phyloP scores from a whole-genome alignment of 345 rosid genomes.

The Excoecaria agallocha region DNA sequence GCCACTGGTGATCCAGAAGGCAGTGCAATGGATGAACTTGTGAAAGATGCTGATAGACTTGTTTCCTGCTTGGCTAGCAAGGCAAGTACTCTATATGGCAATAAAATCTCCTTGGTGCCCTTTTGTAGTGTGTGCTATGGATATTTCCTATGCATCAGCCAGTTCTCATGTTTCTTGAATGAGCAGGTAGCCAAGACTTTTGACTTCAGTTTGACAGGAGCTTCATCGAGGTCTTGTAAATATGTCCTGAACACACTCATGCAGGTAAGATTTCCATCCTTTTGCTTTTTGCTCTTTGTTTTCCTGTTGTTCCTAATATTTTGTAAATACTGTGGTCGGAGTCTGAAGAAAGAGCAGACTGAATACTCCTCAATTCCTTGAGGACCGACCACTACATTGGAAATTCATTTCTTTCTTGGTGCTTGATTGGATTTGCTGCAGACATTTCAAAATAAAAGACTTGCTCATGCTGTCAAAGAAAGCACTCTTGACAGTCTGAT shows the following conservation, averaged over 20 bases:
- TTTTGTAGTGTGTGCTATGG: neutral
- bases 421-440: conserved; percentile 37
- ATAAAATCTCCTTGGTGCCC: neutral
- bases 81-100: conserved; percentile 34
- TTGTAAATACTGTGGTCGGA: neutral
- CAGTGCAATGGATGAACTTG: conserved; percentile 70
- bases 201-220: conserved; percentile 89
- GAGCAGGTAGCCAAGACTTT: conserved; percentile 91
- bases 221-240: conserved; percentile 97
- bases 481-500: conserved; percentile 92
- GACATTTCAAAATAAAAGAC: conserved; percentile 91
- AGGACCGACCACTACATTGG: neutral
- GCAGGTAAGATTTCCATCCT: conserved; percentile 60
- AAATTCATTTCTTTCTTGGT: neutral
- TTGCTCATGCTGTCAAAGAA: conserved; percentile 90
- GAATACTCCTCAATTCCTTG: neutral
- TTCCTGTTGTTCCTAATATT: neutral
- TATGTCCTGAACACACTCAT: conserved; percentile 96
- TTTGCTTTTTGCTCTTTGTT: neutral
- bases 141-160: too few relatives aligned
- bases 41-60: conserved; percentile 89
- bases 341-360: neutral
- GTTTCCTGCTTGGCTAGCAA: conserved; percentile 96
- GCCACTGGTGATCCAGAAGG: conserved; percentile 85
- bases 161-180: neutral